phyloP scores from a whole-genome alignment of 2,329 filamentous ascomycete species.

The Paracoccidioides lutzii region DNA sequence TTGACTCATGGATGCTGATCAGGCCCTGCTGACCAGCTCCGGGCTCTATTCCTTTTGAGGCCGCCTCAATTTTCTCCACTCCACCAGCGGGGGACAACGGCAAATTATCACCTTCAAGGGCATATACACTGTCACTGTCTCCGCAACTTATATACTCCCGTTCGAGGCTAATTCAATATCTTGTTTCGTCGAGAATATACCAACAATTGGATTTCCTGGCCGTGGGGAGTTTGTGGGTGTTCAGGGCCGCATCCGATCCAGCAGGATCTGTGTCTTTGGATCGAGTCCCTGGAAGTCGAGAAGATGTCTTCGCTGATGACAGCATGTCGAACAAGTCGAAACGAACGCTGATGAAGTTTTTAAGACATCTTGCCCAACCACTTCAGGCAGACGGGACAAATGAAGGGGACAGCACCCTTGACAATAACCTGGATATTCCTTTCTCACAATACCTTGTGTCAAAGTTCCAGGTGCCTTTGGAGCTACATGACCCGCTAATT shows the following conservation, averaged over 20 bases:
- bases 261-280: conserved; percentile 34
- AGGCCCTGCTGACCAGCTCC: conserved; percentile 19
- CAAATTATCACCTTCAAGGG: conserved; percentile 43
- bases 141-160: conserved; percentile 78
- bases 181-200: conserved; percentile 83
- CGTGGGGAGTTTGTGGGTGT: conserved; percentile 84
- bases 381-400: conserved; percentile 42
- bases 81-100: conserved; percentile 10
- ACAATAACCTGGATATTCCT: conserved; percentile 43
- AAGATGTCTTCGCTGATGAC: conserved; percentile 77
- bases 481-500: conserved; percentile 51
- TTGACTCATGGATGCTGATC: conserved; percentile 15
- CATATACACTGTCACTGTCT: conserved; percentile 71
- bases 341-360: conserved; percentile 79
- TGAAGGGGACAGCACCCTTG: conserved; percentile 43
- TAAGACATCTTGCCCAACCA: conserved; percentile 65
- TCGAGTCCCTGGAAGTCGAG: conserved; percentile 74
- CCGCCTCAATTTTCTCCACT: conserved; percentile 21
- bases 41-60: conserved; percentile 25
- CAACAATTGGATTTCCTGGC: conserved; percentile 86
- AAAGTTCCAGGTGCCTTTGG: conserved; percentile 54
- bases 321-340: conserved; percentile 69
- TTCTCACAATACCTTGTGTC: conserved; percentile 35
- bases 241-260: conserved; percentile 20
- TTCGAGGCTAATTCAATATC: conserved; percentile 60